phyloP scores from a whole-genome alignment of 2,329 filamentous ascomycete species.

The Xylariomycetidae sp. region DNA sequence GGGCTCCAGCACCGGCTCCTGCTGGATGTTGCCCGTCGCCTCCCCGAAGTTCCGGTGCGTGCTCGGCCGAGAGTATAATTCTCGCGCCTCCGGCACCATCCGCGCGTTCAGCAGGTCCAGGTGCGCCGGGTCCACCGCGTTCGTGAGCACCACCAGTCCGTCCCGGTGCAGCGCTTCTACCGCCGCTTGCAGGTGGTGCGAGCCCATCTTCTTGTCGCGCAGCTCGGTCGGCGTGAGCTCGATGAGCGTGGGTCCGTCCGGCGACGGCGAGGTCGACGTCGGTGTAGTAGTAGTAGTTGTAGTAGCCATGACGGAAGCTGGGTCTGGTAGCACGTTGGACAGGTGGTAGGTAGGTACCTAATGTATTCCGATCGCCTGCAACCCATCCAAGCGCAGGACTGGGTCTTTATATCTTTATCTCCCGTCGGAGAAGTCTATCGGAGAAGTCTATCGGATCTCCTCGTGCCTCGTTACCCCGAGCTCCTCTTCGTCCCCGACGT shows the following conservation, averaged over 20 bases:
- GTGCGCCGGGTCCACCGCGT: conserved; percentile 28
- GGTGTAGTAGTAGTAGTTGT: not conserved
- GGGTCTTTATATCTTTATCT: too few species aligned
- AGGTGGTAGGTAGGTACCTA: too few species aligned
- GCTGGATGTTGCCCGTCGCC: conserved; percentile 16
- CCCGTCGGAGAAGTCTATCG: too few species aligned
- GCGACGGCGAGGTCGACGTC: not conserved
- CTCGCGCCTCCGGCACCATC: conserved; percentile 30
- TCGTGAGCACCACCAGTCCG: conserved; percentile 31
- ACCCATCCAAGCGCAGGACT: too few species aligned
- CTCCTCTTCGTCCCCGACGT: too few species aligned
- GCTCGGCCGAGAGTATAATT: conserved; percentile 12
- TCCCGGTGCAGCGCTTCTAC: conserved; percentile 31
- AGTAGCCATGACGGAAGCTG: too few species aligned
- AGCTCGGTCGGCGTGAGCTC: conserved; percentile 17
- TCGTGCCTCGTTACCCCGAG: too few species aligned
- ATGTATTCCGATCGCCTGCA: too few species aligned
- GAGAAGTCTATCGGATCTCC: too few species aligned
- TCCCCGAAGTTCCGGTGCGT: conserved; percentile 18
- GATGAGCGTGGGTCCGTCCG: not conserved
- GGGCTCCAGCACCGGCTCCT: conserved; percentile 12
- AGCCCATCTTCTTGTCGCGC: conserved; percentile 12
- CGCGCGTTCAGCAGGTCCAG: conserved; percentile 27
- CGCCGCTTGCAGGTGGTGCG: conserved; percentile 25
- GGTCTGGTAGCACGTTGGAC: too few species aligned